A percentile compares a stretch with the other conserved stretches of the same genome.
These are phyloP conservation scores for Metschnikowia cubensis DNA, from an alignment of 805 yeast genomes.

Conservation along the genomic window DNA sequence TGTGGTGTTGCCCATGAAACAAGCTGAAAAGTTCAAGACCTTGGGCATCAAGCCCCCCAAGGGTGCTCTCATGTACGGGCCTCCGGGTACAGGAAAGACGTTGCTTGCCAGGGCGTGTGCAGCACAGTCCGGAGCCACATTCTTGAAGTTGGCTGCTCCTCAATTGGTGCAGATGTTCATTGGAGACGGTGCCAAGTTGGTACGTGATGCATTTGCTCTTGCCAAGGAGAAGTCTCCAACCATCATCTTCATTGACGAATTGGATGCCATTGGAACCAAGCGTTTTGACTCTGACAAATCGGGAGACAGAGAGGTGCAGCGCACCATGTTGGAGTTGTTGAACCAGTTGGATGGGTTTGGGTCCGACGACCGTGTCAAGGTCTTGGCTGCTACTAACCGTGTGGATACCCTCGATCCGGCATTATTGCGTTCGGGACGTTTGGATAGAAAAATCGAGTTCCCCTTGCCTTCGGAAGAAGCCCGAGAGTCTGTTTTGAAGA, in stretches of 20 bases:
- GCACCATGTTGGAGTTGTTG: slow-evolving; percentile 22
- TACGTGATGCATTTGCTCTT: slow-evolving; percentile 21
- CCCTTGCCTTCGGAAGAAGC: slow-evolving; percentile 98
- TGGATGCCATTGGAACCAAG: slow-evolving; percentile 22
- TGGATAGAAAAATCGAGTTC: slow-evolving; percentile 54
- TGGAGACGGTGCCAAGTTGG: slow-evolving; percentile 22
- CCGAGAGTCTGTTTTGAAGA: slow-evolving; percentile 92
- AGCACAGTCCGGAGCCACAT: slow-evolving; percentile 20
- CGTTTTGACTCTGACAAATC: slow-evolving; percentile 20
- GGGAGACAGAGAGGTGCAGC: slow-evolving; percentile 22
- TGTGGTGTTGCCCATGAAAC: slow-evolving; percentile 22
- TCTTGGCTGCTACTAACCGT: slow-evolving; percentile 21
- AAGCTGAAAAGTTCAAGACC: slow-evolving; percentile 21
- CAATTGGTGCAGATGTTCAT: slow-evolving; percentile 23
- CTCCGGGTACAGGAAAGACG: slow-evolving; percentile 22
- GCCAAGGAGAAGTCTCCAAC: slow-evolving; percentile 22
- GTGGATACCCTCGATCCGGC: slow-evolving; percentile 22
- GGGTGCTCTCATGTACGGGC: slow-evolving; percentile 24
- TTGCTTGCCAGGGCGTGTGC: slow-evolving; percentile 22
- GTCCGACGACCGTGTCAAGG: slow-evolving; percentile 43
- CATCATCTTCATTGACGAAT: slow-evolving; percentile 21
- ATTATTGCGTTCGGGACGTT: slow-evolving; percentile 21
- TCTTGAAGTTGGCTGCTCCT: slow-evolving; percentile 21
- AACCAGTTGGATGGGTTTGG: slow-evolving; percentile 22
- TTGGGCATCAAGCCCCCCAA: slow-evolving; percentile 21